A percentile compares a stretch with the other conserved stretches of the same genome.
Conservation (phyloP, 148 eudicot species). For the Dysphania ambrosioides region DNA sequence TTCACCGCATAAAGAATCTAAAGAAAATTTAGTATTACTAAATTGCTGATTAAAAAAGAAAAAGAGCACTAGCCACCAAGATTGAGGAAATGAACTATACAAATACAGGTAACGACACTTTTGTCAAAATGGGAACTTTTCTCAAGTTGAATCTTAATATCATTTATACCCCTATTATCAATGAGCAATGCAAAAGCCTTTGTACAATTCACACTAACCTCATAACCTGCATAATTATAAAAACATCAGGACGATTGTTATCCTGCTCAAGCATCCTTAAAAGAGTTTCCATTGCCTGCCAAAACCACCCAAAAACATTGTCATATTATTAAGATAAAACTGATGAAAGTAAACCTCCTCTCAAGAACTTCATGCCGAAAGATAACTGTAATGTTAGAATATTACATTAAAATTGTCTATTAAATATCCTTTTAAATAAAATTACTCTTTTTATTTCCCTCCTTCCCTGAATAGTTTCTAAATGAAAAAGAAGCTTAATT, state of each 20-base stretch:
- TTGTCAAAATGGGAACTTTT: background rate
- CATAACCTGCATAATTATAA: slow-evolving; percentile 63
- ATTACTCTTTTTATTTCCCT: background rate
- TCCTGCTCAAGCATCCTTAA: slow-evolving; percentile 64
- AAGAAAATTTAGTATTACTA: background rate
- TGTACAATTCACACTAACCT: slow-evolving; percentile 41
- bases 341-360: background rate
- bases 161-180: background rate
- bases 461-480: background rate
- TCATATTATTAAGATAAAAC: background rate
- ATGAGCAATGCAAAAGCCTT: background rate
- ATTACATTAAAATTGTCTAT: too few species aligned
- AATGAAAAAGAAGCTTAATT: background rate
- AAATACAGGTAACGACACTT: background rate
- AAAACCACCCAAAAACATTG: slow-evolving; percentile 14
- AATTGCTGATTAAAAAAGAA: too few species aligned
- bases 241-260: slow-evolving; percentile 50
- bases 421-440: too few species aligned
- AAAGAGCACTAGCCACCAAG: background rate
- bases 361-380: background rate
- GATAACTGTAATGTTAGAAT: too few species aligned
- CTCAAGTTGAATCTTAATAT: background rate
- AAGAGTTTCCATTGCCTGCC: slow-evolving; percentile 65
- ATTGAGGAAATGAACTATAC: background rate
- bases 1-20: too few species aligned